Evolutionary conservation across 2,329 filamentous ascomycete genomes (phyloP), one percentile per base, ranked within the genome.

Genomic region (Nigrograna mackinnonii): DNA sequence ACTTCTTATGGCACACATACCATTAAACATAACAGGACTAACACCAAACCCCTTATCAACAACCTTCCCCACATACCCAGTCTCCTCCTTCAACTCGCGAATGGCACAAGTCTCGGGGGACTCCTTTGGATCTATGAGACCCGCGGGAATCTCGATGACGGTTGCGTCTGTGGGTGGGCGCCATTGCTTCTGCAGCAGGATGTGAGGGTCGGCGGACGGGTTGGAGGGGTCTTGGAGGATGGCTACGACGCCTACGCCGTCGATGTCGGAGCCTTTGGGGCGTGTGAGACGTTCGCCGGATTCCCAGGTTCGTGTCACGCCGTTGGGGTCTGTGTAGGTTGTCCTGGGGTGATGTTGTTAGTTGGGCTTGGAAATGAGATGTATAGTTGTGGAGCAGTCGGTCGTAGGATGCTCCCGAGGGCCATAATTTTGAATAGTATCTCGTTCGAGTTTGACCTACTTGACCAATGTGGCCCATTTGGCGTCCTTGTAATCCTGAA

Each of bases 231-330:
- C 54, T 41, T 65, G 55, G 1, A 91, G 71, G 49, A 90, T 80
- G 31, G 85, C 86, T 13, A 88, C 76, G 43, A 91, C 87, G 46
- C 85, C 85, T 12, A 90, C 85, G 39, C 84, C 86, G 56, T 91
- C 87, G 39, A 89, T 83, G 22, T 81, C 79, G 43, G 76, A 75
- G 49, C 68, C 74, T 41, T 74, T 71, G 11, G 85, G 84, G 3
- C 86, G 79, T 0, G 86, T 89, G 21, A 77, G 77, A n/a, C 87
- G 80, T 66, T 88, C 83, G 13, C 84, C 84, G 1, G 83, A 86
- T 60, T 91, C 86, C 86, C 86, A 90, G 21, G 78, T 81, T 39
- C 86, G 77, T 1, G 71, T 64, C 13, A 72, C 70, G 51, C 81
- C 82, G 22, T 77, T 74, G 16, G 82, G 79, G 57, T 89, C 86